A percentile compares a stretch with the other conserved stretches of the same genome.
Evolutionary conservation across 2,329 filamentous ascomycete genomes (phyloP).

Genomic region (Graphilbum fragrans): DNA sequence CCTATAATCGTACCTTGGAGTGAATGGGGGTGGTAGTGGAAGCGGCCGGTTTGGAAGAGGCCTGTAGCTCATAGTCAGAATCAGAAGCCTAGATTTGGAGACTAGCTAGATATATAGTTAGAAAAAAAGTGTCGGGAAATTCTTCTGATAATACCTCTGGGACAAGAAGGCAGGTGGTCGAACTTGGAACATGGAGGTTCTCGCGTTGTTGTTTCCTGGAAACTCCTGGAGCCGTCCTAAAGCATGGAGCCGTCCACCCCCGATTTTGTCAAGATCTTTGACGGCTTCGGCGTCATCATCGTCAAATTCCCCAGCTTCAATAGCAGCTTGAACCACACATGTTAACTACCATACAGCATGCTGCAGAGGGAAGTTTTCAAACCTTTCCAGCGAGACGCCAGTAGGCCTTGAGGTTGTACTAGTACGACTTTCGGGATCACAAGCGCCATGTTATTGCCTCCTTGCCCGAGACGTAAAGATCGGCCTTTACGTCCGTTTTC

Average conservation of each 20-base stretch:
- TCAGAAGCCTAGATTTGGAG: too few relatives aligned
- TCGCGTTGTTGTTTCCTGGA: neutral
- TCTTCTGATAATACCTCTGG: too few relatives aligned
- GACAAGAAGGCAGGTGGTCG: too few relatives aligned
- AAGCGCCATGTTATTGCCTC: neutral
- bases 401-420: neutral
- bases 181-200: neutral
- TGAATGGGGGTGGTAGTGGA: too few relatives aligned
- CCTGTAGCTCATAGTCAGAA: too few relatives aligned
- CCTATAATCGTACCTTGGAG: too few relatives aligned
- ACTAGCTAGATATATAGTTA: too few relatives aligned
- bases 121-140: too few relatives aligned
- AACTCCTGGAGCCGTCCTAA: neutral
- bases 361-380: neutral
- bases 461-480: neutral
- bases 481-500: slow-evolving; percentile 5
- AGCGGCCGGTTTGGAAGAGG: too few relatives aligned
- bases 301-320: slow-evolving; percentile 8
- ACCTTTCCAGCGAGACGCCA: slow-evolving; percentile 6
- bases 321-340: slow-evolving; percentile 5
- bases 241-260: slow-evolving; percentile 10
- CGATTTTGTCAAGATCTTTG: slow-evolving; percentile 8
- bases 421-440: neutral
- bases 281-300: slow-evolving; percentile 12
- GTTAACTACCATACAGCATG: neutral